A percentile compares a stretch with the other conserved stretches of the same genome.
phyloP scores from a whole-genome alignment of 768 basidiomycete genomes.

The Russula emetica region DNA sequence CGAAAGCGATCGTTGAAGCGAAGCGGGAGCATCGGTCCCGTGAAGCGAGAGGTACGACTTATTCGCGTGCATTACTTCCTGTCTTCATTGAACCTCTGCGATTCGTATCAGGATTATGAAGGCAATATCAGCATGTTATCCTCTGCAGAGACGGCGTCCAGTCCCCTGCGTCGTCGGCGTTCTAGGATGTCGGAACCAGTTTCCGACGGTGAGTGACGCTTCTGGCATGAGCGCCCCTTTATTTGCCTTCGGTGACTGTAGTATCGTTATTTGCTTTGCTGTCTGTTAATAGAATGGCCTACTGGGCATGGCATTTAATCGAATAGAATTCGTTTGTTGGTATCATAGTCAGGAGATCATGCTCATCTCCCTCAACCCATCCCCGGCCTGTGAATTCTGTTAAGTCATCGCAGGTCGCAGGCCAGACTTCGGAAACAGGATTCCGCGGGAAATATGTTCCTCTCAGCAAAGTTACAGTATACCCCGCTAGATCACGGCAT shows the following conservation, averaged over 20 bases:
- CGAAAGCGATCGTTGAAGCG: slow-evolving; percentile 27
- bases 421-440: neutral
- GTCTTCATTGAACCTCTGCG: neutral
- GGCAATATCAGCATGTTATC: slow-evolving; percentile 10
- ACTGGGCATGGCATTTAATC: neutral
- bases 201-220: slow-evolving; percentile 20
- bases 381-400: neutral
- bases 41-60: slow-evolving; percentile 17
- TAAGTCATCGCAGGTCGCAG: neutral
- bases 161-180: slow-evolving; percentile 23
- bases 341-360: neutral
- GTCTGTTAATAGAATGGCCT: neutral
- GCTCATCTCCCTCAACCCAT: neutral
- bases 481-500: neutral
- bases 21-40: slow-evolving; percentile 14
- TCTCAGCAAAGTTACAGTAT: neutral
- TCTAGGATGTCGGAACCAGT: slow-evolving; percentile 17
- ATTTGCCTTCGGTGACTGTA: neutral
- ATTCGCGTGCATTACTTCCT: neutral
- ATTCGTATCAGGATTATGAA: slow-evolving; percentile 21
- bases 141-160: slow-evolving; percentile 4
- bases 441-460: neutral
- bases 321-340: neutral
- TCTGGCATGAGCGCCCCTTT: neutral
- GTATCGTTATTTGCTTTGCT: slow-evolving; percentile 2